These are phyloP conservation scores for Erucastrum elatum DNA, from an alignment of 345 rosid species.

Conservation along the genomic window DNA sequence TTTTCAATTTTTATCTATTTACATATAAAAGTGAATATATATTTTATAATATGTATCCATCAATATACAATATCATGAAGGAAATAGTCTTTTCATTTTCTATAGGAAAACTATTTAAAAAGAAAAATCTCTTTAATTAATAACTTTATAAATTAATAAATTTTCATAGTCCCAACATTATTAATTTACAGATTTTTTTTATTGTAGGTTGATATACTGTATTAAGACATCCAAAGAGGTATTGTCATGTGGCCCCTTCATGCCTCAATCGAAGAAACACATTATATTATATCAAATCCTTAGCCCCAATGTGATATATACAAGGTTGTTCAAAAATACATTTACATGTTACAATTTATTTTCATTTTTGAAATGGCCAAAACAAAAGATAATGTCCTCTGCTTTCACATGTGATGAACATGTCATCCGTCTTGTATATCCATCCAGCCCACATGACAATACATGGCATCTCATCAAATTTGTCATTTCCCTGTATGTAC, in stretches of 20 bases:
- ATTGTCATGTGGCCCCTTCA: slow-evolving; percentile 14
- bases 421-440: not conserved
- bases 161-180: too few relatives aligned
- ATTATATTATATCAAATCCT: not conserved
- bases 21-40: too few relatives aligned
- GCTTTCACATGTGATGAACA: slow-evolving; percentile 13
- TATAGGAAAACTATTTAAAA: too few relatives aligned
- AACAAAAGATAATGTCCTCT: slow-evolving; percentile 5
- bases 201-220: not conserved
- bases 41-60: too few relatives aligned
- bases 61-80: too few relatives aligned
- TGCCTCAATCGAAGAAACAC: slow-evolving; percentile 9
- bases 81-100: too few relatives aligned
- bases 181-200: too few relatives aligned
- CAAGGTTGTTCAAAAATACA: not conserved
- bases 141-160: too few relatives aligned
- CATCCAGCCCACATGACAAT: slow-evolving; percentile 1
- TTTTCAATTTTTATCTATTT: too few relatives aligned
- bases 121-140: too few relatives aligned
- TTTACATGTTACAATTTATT: not conserved
- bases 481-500: not conserved
- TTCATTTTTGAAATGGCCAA: not conserved
- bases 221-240: not conserved
- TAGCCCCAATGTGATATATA: not conserved
- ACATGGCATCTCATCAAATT: slow-evolving; percentile 9